Conservation (phyloP, 1,139 yeast genomes). For the Suhomyces chickasaworum region DNA sequence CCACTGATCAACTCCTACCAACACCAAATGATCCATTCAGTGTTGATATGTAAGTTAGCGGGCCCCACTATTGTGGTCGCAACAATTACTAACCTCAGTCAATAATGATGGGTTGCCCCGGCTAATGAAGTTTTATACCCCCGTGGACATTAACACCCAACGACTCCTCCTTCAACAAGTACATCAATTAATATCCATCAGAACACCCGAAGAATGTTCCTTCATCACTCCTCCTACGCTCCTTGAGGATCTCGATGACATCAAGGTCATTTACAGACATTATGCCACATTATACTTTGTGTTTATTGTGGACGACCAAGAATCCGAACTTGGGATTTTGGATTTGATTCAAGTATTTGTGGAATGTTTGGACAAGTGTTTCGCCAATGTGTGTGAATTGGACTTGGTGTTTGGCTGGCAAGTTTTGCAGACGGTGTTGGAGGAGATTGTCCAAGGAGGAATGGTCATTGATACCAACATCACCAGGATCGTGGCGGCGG, state of each 20-base stretch:
- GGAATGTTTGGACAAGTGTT: constrained; percentile 89
- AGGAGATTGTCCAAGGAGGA: constrained; percentile 95
- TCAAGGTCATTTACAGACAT: constrained; percentile 88
- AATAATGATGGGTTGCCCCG: constrained; percentile 94
- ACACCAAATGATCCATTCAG: constrained; percentile 77
- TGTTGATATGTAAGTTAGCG: constrained; percentile 68
- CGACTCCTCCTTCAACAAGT: constrained; percentile 73
- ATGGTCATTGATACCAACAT: constrained; percentile 98
- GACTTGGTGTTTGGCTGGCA: constrained; percentile 98
- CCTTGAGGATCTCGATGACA: constrained; percentile 71
- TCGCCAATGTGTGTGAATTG: constrained; percentile 90
- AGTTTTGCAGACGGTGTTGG: constrained; percentile 85
- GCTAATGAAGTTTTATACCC: constrained; percentile 87
- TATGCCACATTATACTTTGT: constrained; percentile 95
- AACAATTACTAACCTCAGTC: constrained; percentile 42
- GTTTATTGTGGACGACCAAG: constrained; percentile 93
- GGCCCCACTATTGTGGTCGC: neutral
- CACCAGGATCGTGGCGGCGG: constrained; percentile 77
- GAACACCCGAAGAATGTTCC: constrained; percentile 76
- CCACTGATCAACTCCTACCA: neutral
- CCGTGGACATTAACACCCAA: constrained; percentile 79
- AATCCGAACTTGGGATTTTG: constrained; percentile 87
- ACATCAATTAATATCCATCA: constrained; percentile 63
- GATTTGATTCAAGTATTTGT: constrained; percentile 97
- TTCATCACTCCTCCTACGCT: constrained; percentile 80